phyloP scores from a whole-genome alignment of 306 rosid genomes.

The Datisca glomerata region DNA sequence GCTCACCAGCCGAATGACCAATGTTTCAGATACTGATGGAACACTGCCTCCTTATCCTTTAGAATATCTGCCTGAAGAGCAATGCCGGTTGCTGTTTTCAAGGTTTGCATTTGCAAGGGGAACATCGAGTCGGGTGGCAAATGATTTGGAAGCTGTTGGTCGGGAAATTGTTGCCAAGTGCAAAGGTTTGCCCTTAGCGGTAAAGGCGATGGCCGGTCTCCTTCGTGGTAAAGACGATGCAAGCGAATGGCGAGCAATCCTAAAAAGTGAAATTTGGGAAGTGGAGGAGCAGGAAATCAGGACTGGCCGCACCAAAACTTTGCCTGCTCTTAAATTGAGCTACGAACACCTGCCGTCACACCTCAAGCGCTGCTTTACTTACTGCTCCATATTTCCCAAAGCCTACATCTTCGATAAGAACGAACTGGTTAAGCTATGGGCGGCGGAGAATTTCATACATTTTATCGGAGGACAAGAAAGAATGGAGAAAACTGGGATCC shows the following conservation, averaged over 20 bases:
- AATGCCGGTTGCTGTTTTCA: neutral
- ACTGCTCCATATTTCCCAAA: conserved; percentile 13
- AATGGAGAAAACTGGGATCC: conserved; percentile 4
- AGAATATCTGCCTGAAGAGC: neutral
- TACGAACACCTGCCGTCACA: conserved; percentile 3
- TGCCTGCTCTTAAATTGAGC: conserved; percentile 12
- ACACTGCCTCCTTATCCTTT: neutral
- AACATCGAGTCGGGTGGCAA: neutral
- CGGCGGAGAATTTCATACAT: conserved; percentile 7
- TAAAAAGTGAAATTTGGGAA: conserved; percentile 7
- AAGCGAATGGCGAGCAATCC: neutral
- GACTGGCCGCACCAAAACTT: neutral
- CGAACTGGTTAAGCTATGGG: conserved; percentile 9
- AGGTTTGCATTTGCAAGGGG: neutral
- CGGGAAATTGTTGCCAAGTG: conserved; percentile 6
- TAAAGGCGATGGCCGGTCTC: conserved; percentile 11
- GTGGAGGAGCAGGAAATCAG: neutral
- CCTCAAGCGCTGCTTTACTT: conserved; percentile 10
- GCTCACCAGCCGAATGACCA: neutral
- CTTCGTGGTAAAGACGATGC: neutral
- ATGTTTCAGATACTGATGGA: neutral
- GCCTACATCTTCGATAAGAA: conserved; percentile 2
- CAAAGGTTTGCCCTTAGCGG: conserved; percentile 10
- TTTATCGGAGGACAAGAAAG: neutral
- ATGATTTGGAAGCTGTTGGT: neutral